Evolutionary conservation across 306 rosid species (phyloP).

Genomic region (Gastrolobium bilobum): DNA sequence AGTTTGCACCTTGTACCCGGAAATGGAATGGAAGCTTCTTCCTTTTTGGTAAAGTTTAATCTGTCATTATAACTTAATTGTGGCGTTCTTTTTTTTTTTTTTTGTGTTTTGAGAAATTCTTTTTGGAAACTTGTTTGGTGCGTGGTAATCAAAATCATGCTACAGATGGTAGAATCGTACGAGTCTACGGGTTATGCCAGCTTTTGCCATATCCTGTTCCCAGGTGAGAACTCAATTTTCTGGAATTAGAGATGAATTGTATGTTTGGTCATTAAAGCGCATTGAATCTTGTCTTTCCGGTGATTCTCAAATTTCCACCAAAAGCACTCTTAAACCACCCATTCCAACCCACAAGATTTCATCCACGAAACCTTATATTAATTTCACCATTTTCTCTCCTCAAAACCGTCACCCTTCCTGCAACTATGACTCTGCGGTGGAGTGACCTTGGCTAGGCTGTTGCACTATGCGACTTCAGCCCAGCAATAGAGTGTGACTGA

Average conservation of each 20-base stretch:
- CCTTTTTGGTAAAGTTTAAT: conserved; percentile 9
- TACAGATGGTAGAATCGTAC: not conserved
- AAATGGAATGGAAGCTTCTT: not conserved
- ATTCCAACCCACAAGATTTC: not conserved
- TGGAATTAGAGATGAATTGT: conserved; percentile 1
- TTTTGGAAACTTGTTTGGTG: not conserved
- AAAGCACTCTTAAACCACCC: not conserved
- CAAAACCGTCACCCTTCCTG: not conserved
- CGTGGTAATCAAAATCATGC: conserved; percentile 1
- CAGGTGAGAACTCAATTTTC: not conserved
- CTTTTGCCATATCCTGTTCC: not conserved
- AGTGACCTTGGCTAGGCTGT: conserved; percentile 5
- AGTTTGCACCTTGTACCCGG: conserved; percentile 23
- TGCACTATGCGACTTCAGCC: not conserved
- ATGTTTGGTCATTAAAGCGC: not conserved
- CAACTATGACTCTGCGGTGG: not conserved
- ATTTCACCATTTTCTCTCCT: not conserved
- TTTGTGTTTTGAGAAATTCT: not conserved
- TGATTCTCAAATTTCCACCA: conserved; percentile 1
- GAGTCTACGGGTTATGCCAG: not conserved
- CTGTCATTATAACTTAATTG: not conserved
- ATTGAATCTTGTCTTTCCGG: not conserved
- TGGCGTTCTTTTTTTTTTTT: not conserved
- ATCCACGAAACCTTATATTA: too few relatives aligned
- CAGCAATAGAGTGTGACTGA: not conserved